Evolutionary conservation across 2,329 filamentous ascomycete genomes (phyloP).

Genomic region (Apiospora malaysiana): DNA sequence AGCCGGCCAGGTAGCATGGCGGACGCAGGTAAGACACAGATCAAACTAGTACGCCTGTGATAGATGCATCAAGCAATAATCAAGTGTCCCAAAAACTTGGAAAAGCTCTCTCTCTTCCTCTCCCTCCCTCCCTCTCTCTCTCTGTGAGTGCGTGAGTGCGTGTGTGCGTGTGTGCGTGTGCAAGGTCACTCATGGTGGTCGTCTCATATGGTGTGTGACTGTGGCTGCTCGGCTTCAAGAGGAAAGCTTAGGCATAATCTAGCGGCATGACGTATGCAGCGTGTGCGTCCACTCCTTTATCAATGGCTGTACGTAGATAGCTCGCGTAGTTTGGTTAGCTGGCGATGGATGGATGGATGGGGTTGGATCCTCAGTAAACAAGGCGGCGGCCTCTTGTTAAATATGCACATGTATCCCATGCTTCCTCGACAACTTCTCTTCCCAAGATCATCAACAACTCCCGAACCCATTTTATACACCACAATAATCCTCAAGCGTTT

Average conservation of each 20-base stretch:
- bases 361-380: conserved; percentile 9
- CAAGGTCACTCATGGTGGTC: background rate
- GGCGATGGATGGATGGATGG: background rate
- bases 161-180: background rate
- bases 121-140: too few relatives aligned
- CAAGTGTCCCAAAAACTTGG: conserved; percentile 4
- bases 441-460: background rate
- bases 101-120: background rate
- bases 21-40: background rate
- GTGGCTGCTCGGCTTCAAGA: conserved; percentile 13
- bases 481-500: background rate
- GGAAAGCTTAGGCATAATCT: conserved; percentile 12
- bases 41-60: background rate
- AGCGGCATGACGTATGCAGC: conserved; percentile 12
- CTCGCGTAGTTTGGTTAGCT: conserved; percentile 3
- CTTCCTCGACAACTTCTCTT: conserved; percentile 6
- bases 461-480: background rate
- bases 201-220: conserved; percentile 9
- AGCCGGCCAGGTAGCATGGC: background rate
- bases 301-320: background rate
- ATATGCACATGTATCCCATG: background rate
- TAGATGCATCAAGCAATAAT: conserved; percentile 3
- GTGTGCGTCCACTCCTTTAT: conserved; percentile 10
- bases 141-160: background rate
- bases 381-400: background rate